These are phyloP conservation scores for Trichoderma guizhouense DNA, from an alignment of 2,329 filamentous ascomycete species.

Conservation along the genomic window DNA sequence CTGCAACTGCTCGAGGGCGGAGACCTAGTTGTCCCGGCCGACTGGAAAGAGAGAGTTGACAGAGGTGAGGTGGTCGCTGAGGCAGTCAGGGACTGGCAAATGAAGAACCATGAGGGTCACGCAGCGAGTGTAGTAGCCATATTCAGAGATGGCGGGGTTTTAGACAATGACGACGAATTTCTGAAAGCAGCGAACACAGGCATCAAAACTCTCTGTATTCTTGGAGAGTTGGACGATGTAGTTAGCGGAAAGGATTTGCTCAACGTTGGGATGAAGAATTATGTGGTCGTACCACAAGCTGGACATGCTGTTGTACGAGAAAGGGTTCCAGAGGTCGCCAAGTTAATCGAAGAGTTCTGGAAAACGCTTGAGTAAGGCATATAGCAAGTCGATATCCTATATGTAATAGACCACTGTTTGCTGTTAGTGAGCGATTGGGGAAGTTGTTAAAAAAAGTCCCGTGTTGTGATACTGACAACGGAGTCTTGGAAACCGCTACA, in stretches of 20 bases:
- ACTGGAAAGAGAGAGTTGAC: not conserved
- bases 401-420: not conserved
- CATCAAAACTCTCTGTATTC: not conserved
- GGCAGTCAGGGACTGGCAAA: constrained; percentile 6
- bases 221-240: constrained; percentile 2
- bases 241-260: not conserved
- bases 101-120: not conserved
- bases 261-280: not conserved
- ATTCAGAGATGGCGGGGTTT: constrained; percentile 2
- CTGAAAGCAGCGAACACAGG: not conserved
- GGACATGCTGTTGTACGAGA: constrained; percentile 4
- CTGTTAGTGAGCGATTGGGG: not conserved
- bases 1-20: not conserved
- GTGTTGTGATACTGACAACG: not conserved
- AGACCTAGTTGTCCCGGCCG: not conserved
- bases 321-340: not conserved
- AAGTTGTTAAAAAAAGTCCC: not conserved
- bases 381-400: not conserved
- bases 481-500: not conserved
- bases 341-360: not conserved
- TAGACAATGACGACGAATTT: not conserved
- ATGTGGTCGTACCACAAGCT: not conserved
- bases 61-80: constrained; percentile 9
- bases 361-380: not conserved
- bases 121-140: not conserved